These are phyloP conservation scores for Yamadazyma triangularis DNA, from an alignment of 1,139 yeast genomes.

Conservation along the genomic window DNA sequence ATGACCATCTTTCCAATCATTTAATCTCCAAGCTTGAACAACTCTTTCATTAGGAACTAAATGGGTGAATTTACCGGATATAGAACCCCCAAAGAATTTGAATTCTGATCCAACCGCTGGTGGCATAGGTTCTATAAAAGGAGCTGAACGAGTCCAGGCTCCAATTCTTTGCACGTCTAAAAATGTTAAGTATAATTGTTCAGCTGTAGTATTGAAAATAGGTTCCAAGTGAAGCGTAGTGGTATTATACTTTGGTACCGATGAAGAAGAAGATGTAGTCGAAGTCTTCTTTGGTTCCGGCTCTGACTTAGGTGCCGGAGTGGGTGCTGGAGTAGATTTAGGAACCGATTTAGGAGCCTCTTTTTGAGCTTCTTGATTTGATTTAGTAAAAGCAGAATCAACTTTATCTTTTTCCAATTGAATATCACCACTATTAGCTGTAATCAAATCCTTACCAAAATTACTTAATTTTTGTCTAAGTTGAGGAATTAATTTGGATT, in stretches of 20 bases:
- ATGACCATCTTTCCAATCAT: conserved; percentile 84
- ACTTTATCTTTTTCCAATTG: conserved; percentile 69
- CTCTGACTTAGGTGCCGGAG: conserved; percentile 7
- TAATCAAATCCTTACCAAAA: conserved; percentile 76
- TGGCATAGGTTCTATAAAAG: conserved; percentile 47
- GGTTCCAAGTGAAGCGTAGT: conserved; percentile 76
- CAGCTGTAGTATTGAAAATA: conserved; percentile 81
- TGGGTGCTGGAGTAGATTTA: conserved; percentile 12
- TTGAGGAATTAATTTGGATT: conserved; percentile 62
- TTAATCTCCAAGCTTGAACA: conserved; percentile 79
- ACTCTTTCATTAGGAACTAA: conserved; percentile 57
- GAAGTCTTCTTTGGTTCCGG: conserved; percentile 11
- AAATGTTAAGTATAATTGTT: conserved; percentile 73
- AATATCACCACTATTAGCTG: conserved; percentile 77
- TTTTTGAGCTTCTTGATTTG: conserved; percentile 43
- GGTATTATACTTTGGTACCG: conserved; percentile 67
- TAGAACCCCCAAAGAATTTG: conserved; percentile 84
- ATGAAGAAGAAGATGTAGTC: conserved; percentile 7
- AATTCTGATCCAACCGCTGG: conserved; percentile 61
- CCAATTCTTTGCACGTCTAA: conserved; percentile 71
- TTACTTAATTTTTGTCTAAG: conserved; percentile 53
- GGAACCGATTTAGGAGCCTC: too few species aligned
- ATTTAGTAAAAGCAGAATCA: conserved; percentile 61
- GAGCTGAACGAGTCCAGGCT: conserved; percentile 86
- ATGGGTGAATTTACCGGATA: conserved; percentile 62